Percentiles rank a stretch among this genome's conserved stretches.
phyloP scores from a whole-genome alignment of 331 rosid species.

The Rosa hybrid region DNA sequence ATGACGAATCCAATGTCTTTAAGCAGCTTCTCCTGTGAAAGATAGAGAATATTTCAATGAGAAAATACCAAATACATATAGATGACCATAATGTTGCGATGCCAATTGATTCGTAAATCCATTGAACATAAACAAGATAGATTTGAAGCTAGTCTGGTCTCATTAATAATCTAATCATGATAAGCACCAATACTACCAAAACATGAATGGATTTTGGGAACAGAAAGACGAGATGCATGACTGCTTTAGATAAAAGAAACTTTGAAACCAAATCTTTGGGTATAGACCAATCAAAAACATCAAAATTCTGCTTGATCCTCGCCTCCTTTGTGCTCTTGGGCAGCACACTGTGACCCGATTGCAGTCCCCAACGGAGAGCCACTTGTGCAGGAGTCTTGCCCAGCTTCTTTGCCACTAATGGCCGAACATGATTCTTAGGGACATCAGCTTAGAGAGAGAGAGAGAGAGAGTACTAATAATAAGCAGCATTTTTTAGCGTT shows the following conservation, averaged over 20 bases:
- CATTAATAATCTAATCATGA: background rate
- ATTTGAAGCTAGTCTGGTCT: background rate
- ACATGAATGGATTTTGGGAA: background rate
- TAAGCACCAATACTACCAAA: background rate
- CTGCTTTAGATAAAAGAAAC: conserved; percentile 29
- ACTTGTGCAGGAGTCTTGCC: conserved; percentile 69
- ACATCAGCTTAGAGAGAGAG: conserved; percentile 17
- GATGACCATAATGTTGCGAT: background rate
- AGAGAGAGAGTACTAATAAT: too few relatives aligned
- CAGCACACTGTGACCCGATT: conserved; percentile 61
- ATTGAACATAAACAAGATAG: background rate
- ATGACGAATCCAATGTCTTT: conserved; percentile 30
- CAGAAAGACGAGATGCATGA: background rate
- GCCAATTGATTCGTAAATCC: background rate
- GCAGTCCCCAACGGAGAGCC: conserved; percentile 75
- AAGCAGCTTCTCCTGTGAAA: conserved; percentile 55
- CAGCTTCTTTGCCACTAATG: conserved; percentile 39
- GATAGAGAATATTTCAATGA: background rate
- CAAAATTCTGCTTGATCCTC: conserved; percentile 56
- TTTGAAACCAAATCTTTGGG: conserved; percentile 46
- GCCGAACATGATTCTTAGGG: conserved; percentile 42
- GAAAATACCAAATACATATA: background rate
- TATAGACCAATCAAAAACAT: conserved; percentile 59
- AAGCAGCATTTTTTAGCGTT: too few relatives aligned
- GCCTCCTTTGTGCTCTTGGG: conserved; percentile 61